Evolutionary conservation across 352 stramenopile species (phyloP), one percentile per base, ranked within the genome.

Genomic region (Phytopythium ostracodes): DNA sequence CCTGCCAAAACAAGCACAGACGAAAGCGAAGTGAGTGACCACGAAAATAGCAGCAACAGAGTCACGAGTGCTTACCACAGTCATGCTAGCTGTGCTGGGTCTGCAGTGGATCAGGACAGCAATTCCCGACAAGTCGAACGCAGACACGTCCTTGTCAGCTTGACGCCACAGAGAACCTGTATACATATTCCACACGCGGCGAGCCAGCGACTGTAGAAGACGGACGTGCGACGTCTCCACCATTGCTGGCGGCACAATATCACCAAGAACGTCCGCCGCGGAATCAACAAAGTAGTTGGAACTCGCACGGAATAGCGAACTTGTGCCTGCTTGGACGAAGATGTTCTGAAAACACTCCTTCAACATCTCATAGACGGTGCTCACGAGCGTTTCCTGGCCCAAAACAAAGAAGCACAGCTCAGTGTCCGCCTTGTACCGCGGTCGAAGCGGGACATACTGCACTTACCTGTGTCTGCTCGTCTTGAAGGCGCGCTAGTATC

Each of bases 81-180:
- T 38, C 27, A n/a, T 35, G 8, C 15, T 36, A 0, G 47, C 47
- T 15, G 47, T 54, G 11, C 20, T 6, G 17, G 25, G 15, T 24
- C 17, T 54, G 12, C 7, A 54, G 8, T 54, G 47, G 1, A 54
- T 20, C 12, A 54, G 18, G 15, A 54, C 27, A 22, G 47, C 47
- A 15, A 54, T 54, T 6, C 47, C 47, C 25, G 47, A 33, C 27
- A 54, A 54, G 27, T 54, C 47, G 27, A 54, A 36, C 24, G 47
- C 47, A 4, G 15, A 11, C 18, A 36, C 17, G 11, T 35, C 47
- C 17, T 24, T 15, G 29, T 54, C 46, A n/a, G 24, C 7, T 35
- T 36, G 47, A 24, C 47, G 7, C 47, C 47, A 54, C 4, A 54
- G 24, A n/a, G 47, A 25, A 9, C 47, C 47, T 24, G 38, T 24